phyloP scores from a whole-genome alignment of 805 yeast genomes.

The Starmerella stigmatis region DNA sequence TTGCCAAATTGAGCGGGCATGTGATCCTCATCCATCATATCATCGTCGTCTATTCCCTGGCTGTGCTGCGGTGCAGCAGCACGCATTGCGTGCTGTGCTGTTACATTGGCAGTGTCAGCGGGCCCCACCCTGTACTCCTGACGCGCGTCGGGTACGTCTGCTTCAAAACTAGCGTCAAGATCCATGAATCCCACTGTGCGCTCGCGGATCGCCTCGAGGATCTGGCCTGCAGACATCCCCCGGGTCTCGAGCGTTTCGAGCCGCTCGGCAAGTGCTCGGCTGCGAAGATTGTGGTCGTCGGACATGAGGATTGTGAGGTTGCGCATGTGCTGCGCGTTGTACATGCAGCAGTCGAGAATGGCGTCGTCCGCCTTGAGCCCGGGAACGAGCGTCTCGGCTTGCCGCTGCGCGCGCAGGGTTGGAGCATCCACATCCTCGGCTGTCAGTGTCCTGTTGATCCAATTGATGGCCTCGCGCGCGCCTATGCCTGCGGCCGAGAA shows the following conservation, averaged over 20 bases:
- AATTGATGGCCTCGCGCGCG: slow-evolving; percentile 19
- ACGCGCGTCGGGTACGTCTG: not conserved
- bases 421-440: slow-evolving; percentile 8
- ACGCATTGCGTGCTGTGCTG: no score
- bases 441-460: slow-evolving; percentile 10
- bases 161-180: not conserved
- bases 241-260: slow-evolving; percentile 9
- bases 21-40: no score
- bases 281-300: slow-evolving; percentile 16
- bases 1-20: no score
- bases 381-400: slow-evolving; percentile 1
- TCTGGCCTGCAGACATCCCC: not conserved
- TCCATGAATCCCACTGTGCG: slow-evolving; percentile 12
- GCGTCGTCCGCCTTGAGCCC: slow-evolving; percentile 13
- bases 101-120: no score
- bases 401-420: slow-evolving; percentile 17
- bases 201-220: slow-evolving; percentile 3
- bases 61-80: no score
- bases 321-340: slow-evolving; percentile 3
- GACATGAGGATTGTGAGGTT: slow-evolving; percentile 14
- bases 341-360: slow-evolving; percentile 21
- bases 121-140: no score
- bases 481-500: not conserved
- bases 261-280: slow-evolving; percentile 13
- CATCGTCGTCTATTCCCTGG: no score